Conservation (phyloP, 2,329 filamentous ascomycete species). For the Pseudogymnoascus sp. region DNA sequence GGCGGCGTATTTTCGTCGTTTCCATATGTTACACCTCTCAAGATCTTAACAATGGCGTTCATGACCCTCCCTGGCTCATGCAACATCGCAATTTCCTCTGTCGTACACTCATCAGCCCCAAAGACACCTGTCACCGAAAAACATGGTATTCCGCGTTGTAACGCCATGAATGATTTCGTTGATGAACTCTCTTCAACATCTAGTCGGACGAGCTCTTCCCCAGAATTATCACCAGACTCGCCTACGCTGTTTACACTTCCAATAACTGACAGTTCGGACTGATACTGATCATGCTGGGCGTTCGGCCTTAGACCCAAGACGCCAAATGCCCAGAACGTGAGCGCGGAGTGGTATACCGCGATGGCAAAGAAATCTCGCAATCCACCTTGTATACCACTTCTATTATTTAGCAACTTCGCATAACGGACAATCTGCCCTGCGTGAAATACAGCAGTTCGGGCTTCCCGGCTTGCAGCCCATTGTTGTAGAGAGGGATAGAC, state of each 20-base stretch:
- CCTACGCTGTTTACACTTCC: conserved; percentile 24
- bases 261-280: conserved; percentile 23
- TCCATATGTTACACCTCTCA: conserved; percentile 43
- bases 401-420: conserved; percentile 39
- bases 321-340: conserved; percentile 63
- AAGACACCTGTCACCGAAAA: conserved; percentile 28
- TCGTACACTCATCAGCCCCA: conserved; percentile 29
- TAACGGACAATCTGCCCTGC: conserved; percentile 58
- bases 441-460: conserved; percentile 56
- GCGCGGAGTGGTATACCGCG: conserved; percentile 57
- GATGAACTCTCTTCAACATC: conserved; percentile 47
- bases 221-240: conserved; percentile 11
- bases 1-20: conserved; percentile 31
- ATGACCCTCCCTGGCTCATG: conserved; percentile 51
- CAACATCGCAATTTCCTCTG: conserved; percentile 26
- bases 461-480: conserved; percentile 47
- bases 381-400: conserved; percentile 33
- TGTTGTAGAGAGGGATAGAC: conserved; percentile 50
- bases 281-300: conserved; percentile 21
- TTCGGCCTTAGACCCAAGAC: conserved; percentile 42
- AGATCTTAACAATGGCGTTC: conserved; percentile 46
- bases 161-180: conserved; percentile 47
- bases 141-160: conserved; percentile 44
- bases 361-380: conserved; percentile 61
- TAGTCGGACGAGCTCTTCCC: conserved; percentile 37